Conservation (phyloP, 257 asterid species). For the Rubia yunnanensis region DNA sequence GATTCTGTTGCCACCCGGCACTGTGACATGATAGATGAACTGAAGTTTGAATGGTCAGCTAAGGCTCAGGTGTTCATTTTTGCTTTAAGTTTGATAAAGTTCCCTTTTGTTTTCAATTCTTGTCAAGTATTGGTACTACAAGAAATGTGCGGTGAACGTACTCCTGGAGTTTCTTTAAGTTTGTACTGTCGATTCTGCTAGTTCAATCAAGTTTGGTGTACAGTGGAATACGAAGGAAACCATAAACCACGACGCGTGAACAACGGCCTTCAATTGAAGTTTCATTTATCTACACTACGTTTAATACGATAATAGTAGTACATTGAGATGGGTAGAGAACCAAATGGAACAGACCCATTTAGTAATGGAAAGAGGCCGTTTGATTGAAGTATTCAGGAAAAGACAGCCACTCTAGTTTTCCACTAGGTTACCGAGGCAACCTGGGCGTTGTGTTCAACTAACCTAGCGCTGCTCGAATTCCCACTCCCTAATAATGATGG, state of each 20-base stretch:
- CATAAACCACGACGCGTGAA: constrained; percentile 1
- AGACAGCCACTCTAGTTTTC: too few relatives aligned
- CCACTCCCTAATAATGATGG: too few relatives aligned
- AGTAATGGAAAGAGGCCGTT: too few relatives aligned
- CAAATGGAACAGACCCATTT: too few relatives aligned
- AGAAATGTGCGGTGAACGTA: not conserved
- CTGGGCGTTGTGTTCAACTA: too few relatives aligned
- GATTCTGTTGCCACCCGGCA: not conserved
- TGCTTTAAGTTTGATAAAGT: constrained; percentile 1
- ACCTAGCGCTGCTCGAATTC: too few relatives aligned
- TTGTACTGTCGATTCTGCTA: constrained; percentile 7
- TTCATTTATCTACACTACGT: too few relatives aligned
- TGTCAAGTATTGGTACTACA: not conserved
- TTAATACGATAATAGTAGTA: too few relatives aligned
- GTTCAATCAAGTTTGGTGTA: constrained; percentile 27
- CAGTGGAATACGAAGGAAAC: not conserved
- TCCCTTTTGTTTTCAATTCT: not conserved
- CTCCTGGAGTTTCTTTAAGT: not conserved
- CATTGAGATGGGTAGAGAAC: too few relatives aligned
- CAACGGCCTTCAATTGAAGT: not conserved
- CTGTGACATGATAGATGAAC: not conserved
- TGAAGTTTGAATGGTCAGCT: constrained; percentile 1
- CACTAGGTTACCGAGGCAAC: too few relatives aligned
- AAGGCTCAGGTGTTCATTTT: not conserved
- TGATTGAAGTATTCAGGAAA: too few relatives aligned